These are phyloP conservation scores for Pichia californica DNA, from an alignment of 805 yeast species.

Conservation along the genomic window DNA sequence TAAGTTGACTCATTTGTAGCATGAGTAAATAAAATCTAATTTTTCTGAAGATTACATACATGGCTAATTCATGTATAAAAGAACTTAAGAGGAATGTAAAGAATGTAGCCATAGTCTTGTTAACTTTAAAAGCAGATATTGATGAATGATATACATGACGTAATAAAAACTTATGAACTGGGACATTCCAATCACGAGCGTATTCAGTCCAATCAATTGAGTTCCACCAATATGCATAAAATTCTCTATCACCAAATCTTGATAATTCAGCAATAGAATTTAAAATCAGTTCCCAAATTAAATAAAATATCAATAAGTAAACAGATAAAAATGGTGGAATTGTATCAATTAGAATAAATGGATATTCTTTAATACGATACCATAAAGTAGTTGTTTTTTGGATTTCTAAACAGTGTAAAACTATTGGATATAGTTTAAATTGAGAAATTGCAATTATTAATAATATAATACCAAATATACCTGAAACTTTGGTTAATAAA, in stretches of 20 bases:
- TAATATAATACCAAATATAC: conserved; percentile 80
- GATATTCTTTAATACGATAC: conserved; percentile 42
- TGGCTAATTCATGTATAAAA: conserved; percentile 81
- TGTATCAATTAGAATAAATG: conserved; percentile 59
- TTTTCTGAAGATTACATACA: conserved; percentile 79
- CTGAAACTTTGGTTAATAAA: conserved; percentile 61
- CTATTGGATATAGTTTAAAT: conserved; percentile 69
- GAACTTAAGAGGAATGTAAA: conserved; percentile 77
- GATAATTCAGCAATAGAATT: conserved; percentile 88
- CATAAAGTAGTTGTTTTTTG: conserved; percentile 39
- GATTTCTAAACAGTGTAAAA: conserved; percentile 49
- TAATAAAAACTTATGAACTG: conserved; percentile 82
- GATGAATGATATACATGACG: conserved; percentile 94
- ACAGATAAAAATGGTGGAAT: conserved; percentile 74
- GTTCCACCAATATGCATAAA: conserved; percentile 98
- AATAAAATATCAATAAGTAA: conserved; percentile 72
- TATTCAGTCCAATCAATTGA: conserved; percentile 90
- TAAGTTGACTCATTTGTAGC: conserved; percentile 85
- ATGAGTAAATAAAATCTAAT: conserved; percentile 73
- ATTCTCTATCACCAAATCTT: conserved; percentile 80
- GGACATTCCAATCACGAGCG: conserved; percentile 89
- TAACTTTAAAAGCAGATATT: conserved; percentile 65
- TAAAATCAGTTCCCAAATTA: conserved; percentile 93
- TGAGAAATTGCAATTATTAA: conserved; percentile 71
- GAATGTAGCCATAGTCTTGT: conserved; percentile 63